These are phyloP conservation scores for Sequoiadendron giganteum DNA, from an alignment of 75 land plant genomes.

Conservation along the genomic window DNA sequence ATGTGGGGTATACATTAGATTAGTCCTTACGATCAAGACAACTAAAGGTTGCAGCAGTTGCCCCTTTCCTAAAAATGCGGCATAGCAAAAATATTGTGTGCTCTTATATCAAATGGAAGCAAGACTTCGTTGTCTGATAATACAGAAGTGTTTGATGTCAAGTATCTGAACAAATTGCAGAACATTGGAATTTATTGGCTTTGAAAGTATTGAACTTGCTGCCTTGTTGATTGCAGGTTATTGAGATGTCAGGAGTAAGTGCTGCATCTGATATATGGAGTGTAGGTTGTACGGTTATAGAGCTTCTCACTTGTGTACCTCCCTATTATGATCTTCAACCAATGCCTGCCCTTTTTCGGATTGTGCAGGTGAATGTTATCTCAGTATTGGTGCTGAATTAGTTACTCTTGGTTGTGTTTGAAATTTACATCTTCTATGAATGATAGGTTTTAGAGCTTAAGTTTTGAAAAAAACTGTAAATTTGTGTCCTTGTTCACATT, in stretches of 20 bases:
- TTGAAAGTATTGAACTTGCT: background rate
- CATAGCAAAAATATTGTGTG: background rate
- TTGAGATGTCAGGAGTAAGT: conserved; percentile 99
- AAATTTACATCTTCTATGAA: background rate
- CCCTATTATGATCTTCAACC: conserved; percentile 98
- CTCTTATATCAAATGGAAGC: background rate
- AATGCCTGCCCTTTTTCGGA: conserved; percentile 97
- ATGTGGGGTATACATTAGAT: background rate
- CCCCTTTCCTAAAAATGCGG: background rate
- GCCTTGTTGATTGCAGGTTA: conserved; percentile 57
- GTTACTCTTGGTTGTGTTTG: background rate
- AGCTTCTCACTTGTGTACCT: conserved; percentile 95
- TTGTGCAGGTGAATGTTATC: conserved; percentile 78
- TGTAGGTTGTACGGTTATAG: conserved; percentile 99
- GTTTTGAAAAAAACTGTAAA: background rate
- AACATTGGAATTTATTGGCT: background rate
- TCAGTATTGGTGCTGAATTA: conserved; percentile 10
- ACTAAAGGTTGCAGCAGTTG: background rate
- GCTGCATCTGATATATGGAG: conserved; percentile 99
- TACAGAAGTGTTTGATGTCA: background rate
- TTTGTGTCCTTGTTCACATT: background rate
- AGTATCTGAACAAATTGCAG: background rate
- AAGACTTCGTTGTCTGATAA: background rate
- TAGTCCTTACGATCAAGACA: background rate
- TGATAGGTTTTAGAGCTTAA: background rate